phyloP scores from a whole-genome alignment of 768 basidiomycete genomes.

The Serpula lacrymans region DNA sequence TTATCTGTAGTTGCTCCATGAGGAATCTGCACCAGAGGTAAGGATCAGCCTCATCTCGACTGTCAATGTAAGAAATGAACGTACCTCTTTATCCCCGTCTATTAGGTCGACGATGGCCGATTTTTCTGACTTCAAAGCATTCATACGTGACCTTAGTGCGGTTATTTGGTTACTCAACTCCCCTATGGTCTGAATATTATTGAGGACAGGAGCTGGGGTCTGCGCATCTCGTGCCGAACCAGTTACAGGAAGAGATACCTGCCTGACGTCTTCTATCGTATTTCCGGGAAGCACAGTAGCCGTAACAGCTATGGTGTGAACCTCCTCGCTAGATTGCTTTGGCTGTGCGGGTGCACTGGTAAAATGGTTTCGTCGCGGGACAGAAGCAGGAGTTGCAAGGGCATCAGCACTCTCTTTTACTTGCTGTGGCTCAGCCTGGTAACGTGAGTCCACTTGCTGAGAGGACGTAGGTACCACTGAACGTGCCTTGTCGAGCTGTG shows the following conservation, averaged over 20 bases:
- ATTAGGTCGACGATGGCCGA: slow-evolving; percentile 22
- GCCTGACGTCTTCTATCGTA: no score
- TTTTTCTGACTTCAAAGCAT: slow-evolving; percentile 37
- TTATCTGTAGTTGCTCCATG: slow-evolving; percentile 1
- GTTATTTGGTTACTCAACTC: slow-evolving; percentile 35
- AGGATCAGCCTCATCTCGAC: no score
- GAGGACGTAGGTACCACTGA: slow-evolving; percentile 4
- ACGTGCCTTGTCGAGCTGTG: slow-evolving; percentile 21
- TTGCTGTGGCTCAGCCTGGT: no score
- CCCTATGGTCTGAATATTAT: background rate
- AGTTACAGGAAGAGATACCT: no score
- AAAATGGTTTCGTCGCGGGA: no score
- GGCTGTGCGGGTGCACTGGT: no score
- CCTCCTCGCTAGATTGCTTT: no score
- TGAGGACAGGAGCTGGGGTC: background rate
- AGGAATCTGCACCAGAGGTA: background rate
- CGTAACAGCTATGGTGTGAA: no score
- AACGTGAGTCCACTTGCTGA: no score
- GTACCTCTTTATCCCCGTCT: slow-evolving; percentile 20
- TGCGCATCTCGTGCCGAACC: no score
- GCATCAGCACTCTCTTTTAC: background rate
- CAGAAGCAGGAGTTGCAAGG: background rate
- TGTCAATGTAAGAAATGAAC: background rate
- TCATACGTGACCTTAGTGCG: slow-evolving; percentile 30
- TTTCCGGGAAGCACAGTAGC: no score